Evolutionary conservation across 1,284 basidiomycete species (phyloP).

Genomic region (Puccinia polysora): DNA sequence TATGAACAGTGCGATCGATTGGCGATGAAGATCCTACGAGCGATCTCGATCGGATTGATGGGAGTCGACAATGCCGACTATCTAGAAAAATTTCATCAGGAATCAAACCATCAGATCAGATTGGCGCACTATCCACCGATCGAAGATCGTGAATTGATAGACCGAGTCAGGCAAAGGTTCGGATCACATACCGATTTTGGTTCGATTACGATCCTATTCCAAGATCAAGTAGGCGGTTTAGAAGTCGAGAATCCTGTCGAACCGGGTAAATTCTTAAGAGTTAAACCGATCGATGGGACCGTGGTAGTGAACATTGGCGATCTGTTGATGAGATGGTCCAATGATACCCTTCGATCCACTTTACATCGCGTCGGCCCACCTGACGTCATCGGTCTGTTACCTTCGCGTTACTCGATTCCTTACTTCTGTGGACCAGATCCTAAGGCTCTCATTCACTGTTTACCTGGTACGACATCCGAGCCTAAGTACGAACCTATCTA

Average conservation of each 20-base stretch:
- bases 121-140: constrained; percentile 60
- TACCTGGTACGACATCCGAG: constrained; percentile 45
- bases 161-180: constrained; percentile 58
- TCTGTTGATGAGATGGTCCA: constrained; percentile 63
- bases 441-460: constrained; percentile 57
- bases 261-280: constrained; percentile 58
- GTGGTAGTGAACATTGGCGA: constrained; percentile 64
- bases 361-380: constrained; percentile 62
- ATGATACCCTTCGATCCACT: constrained; percentile 62
- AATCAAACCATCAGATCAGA: constrained; percentile 60
- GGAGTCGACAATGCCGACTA: constrained; percentile 55
- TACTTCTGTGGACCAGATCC: constrained; percentile 56
- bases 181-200: constrained; percentile 62
- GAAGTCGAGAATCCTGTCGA: constrained; percentile 61
- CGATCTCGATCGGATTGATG: constrained; percentile 59
- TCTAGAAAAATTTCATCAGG: constrained; percentile 56
- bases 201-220: constrained; percentile 61
- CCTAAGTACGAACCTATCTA: constrained; percentile 57
- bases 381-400: constrained; percentile 54
- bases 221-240: constrained; percentile 62
- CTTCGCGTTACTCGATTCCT: constrained; percentile 61
- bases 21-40: constrained; percentile 57
- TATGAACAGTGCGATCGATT: constrained; percentile 57
- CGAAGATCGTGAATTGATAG: constrained; percentile 54
- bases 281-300: constrained; percentile 58